Conservation (phyloP, 345 rosid species). For the Bruguiera gymnorhiza region DNA sequence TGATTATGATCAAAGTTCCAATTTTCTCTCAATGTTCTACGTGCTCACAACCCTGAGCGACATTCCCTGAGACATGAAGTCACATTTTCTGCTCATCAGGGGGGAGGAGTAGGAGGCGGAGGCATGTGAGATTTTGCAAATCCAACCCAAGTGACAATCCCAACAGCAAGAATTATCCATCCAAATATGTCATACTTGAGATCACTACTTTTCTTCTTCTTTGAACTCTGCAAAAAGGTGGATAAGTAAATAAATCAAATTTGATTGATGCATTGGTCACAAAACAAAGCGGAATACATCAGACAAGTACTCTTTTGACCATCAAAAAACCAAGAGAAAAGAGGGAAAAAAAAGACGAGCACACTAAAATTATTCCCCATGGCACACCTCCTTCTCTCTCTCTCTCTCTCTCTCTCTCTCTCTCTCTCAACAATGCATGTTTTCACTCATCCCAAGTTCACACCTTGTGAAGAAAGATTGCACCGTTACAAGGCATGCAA, state of each 20-base stretch:
- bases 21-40: conserved; percentile 21
- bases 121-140: conserved; percentile 73
- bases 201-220: conserved; percentile 68
- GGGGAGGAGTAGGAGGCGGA: conserved; percentile 33
- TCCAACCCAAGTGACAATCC: conserved; percentile 78
- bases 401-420: too few species aligned
- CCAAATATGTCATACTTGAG: conserved; percentile 71
- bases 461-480: too few species aligned
- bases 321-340: too few species aligned
- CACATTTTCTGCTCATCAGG: conserved; percentile 24
- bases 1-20: conserved; percentile 1
- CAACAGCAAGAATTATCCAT: conserved; percentile 82
- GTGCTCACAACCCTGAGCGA: background rate
- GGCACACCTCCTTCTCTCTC: too few species aligned
- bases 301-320: too few species aligned
- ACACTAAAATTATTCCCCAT: too few species aligned
- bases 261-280: background rate
- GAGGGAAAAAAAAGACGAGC: too few species aligned
- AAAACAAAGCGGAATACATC: background rate
- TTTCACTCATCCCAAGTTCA: too few species aligned
- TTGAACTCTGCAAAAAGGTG: conserved; percentile 31
- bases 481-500: too few species aligned
- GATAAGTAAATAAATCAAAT: background rate
- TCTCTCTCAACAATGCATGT: too few species aligned
- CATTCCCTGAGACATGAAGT: background rate